Percentiles rank a stretch among this genome's conserved stretches.
Conservation (phyloP, 176 grass and related monocot species). For the Canna indica region DNA sequence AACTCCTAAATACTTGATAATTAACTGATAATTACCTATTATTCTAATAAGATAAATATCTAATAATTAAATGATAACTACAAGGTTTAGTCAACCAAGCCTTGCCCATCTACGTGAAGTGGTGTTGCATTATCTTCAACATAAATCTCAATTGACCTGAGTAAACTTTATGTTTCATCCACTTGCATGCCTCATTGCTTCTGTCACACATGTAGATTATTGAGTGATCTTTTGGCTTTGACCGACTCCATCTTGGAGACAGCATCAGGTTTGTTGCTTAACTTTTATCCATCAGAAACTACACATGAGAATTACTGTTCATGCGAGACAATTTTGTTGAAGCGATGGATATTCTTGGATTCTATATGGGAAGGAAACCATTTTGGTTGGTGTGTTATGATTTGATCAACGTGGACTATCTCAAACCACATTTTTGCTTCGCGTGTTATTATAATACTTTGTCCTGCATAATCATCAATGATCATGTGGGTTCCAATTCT, state of each 20-base stretch:
- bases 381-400: not conserved
- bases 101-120: too few species aligned
- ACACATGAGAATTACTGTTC: not conserved
- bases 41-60: too few species aligned
- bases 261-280: not conserved
- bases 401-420: not conserved
- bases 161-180: too few species aligned
- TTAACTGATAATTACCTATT: too few species aligned
- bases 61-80: too few species aligned
- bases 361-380: too few species aligned
- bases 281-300: not conserved
- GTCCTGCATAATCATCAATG: too few species aligned
- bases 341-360: not conserved
- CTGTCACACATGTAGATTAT: not conserved
- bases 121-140: too few species aligned
- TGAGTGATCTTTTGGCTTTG: not conserved
- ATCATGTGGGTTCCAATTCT: too few species aligned
- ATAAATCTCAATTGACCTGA: too few species aligned
- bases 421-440: not conserved
- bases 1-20: too few species aligned
- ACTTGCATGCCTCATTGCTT: not conserved
- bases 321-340: not conserved
- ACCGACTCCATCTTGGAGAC: not conserved
- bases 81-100: too few species aligned
- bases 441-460: not conserved